Evolutionary conservation across 2,329 filamentous ascomycete species (phyloP).

Genomic region (Aspergillus ruber): DNA sequence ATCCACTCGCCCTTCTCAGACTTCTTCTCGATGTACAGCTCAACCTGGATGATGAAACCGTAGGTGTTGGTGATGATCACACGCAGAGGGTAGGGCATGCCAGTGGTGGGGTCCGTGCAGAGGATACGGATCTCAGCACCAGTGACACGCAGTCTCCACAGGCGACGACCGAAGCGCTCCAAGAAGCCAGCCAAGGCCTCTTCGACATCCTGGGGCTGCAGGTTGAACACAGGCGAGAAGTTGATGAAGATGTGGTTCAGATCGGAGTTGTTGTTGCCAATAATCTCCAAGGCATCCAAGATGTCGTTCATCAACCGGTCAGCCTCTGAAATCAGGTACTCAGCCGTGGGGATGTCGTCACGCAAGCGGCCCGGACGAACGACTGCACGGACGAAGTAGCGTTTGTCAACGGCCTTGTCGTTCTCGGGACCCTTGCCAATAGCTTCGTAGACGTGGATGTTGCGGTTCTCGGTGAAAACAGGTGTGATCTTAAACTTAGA

Average conservation of each 20-base stretch:
- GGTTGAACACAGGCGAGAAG: constrained; percentile 93
- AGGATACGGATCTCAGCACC: constrained; percentile 98
- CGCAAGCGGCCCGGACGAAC: constrained; percentile 89
- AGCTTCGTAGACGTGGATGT: constrained; percentile 97
- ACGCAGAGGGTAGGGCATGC: constrained; percentile 81
- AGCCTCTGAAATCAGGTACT: constrained; percentile 96
- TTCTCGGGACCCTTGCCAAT: constrained; percentile 90
- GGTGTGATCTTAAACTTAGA: constrained; percentile 98
- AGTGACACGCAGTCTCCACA: constrained; percentile 92
- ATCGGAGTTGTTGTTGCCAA: constrained; percentile 98
- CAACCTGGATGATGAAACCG: constrained; percentile 93
- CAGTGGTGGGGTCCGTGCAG: constrained; percentile 82
- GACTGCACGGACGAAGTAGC: constrained; percentile 95
- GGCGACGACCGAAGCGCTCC: constrained; percentile 89
- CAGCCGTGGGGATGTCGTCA: constrained; percentile 96
- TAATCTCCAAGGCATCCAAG: constrained; percentile 93
- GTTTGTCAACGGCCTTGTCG: constrained; percentile 65
- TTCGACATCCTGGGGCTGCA: constrained; percentile 83
- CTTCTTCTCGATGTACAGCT: constrained; percentile 96
- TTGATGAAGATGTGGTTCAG: constrained; percentile 99
- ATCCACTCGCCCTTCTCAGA: constrained; percentile 97
- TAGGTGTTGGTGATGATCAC: constrained; percentile 98
- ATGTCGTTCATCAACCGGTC: constrained; percentile 97
- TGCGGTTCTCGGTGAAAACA: constrained; percentile 97
- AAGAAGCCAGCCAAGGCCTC: constrained; percentile 90